A percentile compares a stretch with the other conserved stretches of the same genome.
phyloP scores from a whole-genome alignment of 2,329 filamentous ascomycete genomes.

The Cryphonectria japonica region DNA sequence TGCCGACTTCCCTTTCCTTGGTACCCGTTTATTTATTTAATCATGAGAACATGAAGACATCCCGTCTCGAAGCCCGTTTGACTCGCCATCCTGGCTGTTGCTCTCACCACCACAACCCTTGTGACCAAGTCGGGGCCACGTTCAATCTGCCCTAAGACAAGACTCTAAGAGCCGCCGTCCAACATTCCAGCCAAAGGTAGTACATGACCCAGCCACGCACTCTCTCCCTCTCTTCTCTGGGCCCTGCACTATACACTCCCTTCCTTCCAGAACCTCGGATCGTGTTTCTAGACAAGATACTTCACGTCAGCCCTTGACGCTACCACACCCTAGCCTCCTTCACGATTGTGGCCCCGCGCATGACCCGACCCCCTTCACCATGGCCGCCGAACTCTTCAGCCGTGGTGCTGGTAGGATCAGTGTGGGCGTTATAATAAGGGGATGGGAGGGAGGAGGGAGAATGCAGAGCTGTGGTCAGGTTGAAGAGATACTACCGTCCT shows the following conservation, averaged over 20 bases:
- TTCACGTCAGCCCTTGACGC: background rate
- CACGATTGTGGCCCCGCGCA: constrained; percentile 10
- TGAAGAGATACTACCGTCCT: background rate
- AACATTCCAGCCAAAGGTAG: constrained; percentile 16
- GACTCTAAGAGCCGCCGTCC: constrained; percentile 3
- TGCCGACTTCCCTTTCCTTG: background rate
- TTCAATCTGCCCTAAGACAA: constrained; percentile 2
- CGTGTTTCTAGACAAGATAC: background rate
- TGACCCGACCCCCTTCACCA: constrained; percentile 11
- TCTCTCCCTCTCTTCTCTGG: background rate
- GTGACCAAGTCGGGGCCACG: constrained; percentile 1
- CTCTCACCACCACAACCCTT: background rate
- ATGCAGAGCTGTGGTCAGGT: background rate
- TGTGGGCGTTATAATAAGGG: constrained; percentile 4
- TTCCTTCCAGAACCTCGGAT: constrained; percentile 2
- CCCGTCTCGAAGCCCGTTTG: background rate
- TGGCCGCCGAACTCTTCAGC: constrained; percentile 4
- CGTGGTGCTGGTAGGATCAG: background rate
- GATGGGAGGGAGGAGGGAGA: background rate
- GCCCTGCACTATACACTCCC: background rate
- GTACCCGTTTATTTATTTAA: background rate
- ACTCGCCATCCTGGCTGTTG: background rate
- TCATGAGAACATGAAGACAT: background rate
- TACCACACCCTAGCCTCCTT: constrained; percentile 14
- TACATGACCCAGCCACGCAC: constrained; percentile 7